phyloP scores from a whole-genome alignment of 2,329 filamentous ascomycete genomes.

The Colletotrichum liriopes region DNA sequence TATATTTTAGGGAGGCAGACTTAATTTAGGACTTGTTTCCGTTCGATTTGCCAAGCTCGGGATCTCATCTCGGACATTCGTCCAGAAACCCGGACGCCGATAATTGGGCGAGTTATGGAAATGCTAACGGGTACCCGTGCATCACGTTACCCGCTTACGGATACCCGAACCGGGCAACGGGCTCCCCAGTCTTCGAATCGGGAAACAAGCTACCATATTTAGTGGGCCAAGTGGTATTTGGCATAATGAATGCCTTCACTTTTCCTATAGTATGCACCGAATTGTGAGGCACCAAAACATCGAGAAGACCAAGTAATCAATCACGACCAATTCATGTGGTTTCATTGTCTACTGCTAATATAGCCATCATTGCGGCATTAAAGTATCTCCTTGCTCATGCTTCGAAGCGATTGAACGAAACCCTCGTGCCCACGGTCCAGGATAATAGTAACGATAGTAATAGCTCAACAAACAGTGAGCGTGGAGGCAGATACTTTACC shows the following conservation, averaged over 20 bases:
- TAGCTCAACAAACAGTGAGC: no score
- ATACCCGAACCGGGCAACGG: neutral
- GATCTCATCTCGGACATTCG: neutral
- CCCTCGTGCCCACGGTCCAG: no score
- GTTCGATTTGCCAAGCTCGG: neutral
- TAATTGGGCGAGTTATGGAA: neutral
- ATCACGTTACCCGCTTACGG: neutral
- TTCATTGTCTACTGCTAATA: no score
- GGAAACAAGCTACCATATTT: neutral
- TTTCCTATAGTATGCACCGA: neutral
- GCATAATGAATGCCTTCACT: neutral
- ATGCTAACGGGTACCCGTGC: neutral
- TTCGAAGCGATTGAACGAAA: no score
- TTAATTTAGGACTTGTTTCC: neutral
- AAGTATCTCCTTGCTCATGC: no score
- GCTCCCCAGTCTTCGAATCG: neutral
- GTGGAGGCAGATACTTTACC: no score
- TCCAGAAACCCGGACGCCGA: neutral
- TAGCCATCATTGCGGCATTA: no score
- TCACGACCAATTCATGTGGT: no score
- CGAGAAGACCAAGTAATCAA: neutral
- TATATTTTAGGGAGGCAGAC: neutral
- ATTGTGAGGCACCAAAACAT: neutral
- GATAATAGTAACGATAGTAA: no score
- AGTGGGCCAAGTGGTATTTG: neutral